Conservation (phyloP, 2,329 filamentous ascomycete species). For the Arthrobotrys sphaeroides region DNA sequence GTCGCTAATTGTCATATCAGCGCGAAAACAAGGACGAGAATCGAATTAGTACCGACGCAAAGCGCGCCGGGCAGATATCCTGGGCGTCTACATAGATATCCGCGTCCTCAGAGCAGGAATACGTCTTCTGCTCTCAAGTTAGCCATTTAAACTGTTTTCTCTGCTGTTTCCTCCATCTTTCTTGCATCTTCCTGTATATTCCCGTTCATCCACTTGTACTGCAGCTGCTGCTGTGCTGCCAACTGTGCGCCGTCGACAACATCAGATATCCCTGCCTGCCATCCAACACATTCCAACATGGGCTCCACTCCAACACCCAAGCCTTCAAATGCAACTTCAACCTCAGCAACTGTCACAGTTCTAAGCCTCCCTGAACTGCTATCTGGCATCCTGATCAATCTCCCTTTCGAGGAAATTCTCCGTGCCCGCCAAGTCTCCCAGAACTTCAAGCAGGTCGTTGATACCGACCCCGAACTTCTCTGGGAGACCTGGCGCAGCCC, state of each 20-base stretch:
- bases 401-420: slow-evolving; percentile 37
- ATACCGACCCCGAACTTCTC: slow-evolving; percentile 37
- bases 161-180: neutral
- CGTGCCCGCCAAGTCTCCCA: slow-evolving; percentile 20
- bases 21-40: neutral
- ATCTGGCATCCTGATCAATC: slow-evolving; percentile 20
- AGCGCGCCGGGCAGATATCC: neutral
- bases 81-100: neutral
- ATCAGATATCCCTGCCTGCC: neutral
- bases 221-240: too few relatives aligned
- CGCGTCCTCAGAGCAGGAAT: neutral
- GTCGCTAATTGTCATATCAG: neutral
- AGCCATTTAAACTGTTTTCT: neutral
- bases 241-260: neutral
- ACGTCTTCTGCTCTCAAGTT: neutral
- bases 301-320: neutral
- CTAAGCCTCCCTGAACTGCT: slow-evolving; percentile 41
- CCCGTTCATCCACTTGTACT: neutral
- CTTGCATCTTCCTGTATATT: neutral
- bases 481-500: slow-evolving; percentile 50
- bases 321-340: too few relatives aligned
- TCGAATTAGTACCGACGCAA: neutral
- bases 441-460: slow-evolving; percentile 25
- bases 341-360: neutral
- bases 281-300: slow-evolving; percentile 1